Evolutionary conservation across 2,329 filamentous ascomycete species (phyloP).

Genomic region (Amauroascus niger): DNA sequence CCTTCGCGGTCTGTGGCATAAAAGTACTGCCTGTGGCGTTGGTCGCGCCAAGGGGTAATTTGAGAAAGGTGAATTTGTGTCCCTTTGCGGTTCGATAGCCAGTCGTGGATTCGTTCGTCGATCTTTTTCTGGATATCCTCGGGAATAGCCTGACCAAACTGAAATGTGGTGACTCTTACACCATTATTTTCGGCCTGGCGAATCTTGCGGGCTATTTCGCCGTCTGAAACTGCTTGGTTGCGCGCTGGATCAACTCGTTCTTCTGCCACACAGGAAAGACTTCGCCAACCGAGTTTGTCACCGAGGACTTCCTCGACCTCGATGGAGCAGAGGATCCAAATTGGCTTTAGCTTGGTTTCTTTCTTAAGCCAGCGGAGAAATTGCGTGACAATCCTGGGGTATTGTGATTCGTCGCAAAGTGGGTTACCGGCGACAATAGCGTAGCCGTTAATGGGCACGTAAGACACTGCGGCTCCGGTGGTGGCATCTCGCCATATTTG

Average conservation of each 20-base stretch:
- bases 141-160: slow-evolving; percentile 52
- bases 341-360: slow-evolving; percentile 61
- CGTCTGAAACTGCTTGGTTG: slow-evolving; percentile 56
- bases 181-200: slow-evolving; percentile 73
- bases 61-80: slow-evolving; percentile 84
- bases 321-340: slow-evolving; percentile 83
- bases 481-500: slow-evolving; percentile 71
- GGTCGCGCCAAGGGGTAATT: slow-evolving; percentile 78
- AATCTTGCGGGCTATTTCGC: slow-evolving; percentile 62
- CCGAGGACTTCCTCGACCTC: slow-evolving; percentile 71
- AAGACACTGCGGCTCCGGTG: slow-evolving; percentile 77
- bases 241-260: slow-evolving; percentile 70
- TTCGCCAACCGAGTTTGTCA: slow-evolving; percentile 73
- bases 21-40: slow-evolving; percentile 74
- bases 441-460: slow-evolving; percentile 65
- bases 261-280: slow-evolving; percentile 77
- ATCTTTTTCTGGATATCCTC: slow-evolving; percentile 60
- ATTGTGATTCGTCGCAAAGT: slow-evolving; percentile 70
- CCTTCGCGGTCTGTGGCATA: slow-evolving; percentile 65
- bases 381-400: slow-evolving; percentile 58
- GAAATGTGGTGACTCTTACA: slow-evolving; percentile 66
- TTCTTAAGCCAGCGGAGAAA: slow-evolving; percentile 69
- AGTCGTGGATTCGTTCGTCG: slow-evolving; percentile 65
- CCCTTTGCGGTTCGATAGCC: slow-evolving; percentile 71
- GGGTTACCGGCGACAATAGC: slow-evolving; percentile 82